Conservation (phyloP, 345 rosid species). For the Syzygium aromaticum region DNA sequence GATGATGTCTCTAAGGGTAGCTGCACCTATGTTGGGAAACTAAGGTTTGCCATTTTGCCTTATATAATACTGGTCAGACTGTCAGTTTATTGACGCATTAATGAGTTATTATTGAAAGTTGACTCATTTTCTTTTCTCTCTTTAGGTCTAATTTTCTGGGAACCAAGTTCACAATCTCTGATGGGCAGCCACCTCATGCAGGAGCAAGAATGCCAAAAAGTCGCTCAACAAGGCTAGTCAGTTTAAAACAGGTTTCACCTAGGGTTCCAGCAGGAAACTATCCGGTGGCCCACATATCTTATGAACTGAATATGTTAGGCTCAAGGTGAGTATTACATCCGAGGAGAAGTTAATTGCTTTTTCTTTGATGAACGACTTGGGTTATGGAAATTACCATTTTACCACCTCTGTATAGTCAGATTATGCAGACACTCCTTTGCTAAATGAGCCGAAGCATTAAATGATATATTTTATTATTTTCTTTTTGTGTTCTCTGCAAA, state of each 20-base stretch:
- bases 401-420: background rate
- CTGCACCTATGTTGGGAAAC: conserved; percentile 73
- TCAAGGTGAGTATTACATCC: conserved; percentile 41
- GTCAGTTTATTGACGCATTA: background rate
- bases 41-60: conserved; percentile 37
- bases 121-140: background rate
- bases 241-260: conserved; percentile 66
- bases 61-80: background rate
- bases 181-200: conserved; percentile 59
- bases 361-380: background rate
- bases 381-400: background rate
- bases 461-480: background rate
- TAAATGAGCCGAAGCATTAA: background rate
- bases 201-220: conserved; percentile 53
- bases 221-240: conserved; percentile 56
- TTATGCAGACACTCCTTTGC: background rate
- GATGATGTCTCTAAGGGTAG: conserved; percentile 70
- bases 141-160: conserved; percentile 86
- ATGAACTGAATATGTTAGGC: conserved; percentile 82
- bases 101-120: background rate
- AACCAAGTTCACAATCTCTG: conserved; percentile 85
- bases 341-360: background rate
- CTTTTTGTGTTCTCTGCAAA: background rate
- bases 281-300: conserved; percentile 64
- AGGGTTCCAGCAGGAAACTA: conserved; percentile 64